Base-by-base conservation (phyloP, 139 green algal genomes). In the Haematococcus lacustris region DNA sequence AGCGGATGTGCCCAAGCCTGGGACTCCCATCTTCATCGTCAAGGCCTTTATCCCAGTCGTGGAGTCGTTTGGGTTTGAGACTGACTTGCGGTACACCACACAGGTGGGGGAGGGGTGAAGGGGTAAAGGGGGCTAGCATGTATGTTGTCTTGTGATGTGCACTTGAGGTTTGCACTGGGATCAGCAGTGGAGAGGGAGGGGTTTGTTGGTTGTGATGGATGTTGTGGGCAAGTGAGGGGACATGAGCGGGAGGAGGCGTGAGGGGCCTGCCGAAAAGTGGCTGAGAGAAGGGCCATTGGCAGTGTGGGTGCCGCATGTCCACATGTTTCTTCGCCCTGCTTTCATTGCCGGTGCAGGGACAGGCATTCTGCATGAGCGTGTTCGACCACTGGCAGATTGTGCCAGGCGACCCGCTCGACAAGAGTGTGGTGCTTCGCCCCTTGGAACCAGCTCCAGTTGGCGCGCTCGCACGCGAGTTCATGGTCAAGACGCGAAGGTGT, bases 61-160 rank as follows among this genome's bases (percentile, higher is more conserved):
- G 1, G 96, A 99, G 86, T 89, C 75, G 66, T 99, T 98, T 73
- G 96, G 96, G 17, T 99, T 99, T 73, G 96, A 99, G 84, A 98
- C 95, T 0, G 96, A 99, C 82, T 78, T 99, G 65, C 81, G 96
- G 30, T 97, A 97, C 76, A 93, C 98, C 84, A 99, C 95, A 50
- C 82, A 87, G 81, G 81, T 82, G 70, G 1, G n/a, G n/a, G n/a
- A n/a, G n/a, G n/a, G n/a, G n/a, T n/a, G n/a, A n/a, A n/a, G n/a
- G n/a, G n/a, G 68, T 39, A 41, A 13, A 34, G 28, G 59, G 25
- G 59, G 59, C 25, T 34, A 35, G 59, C 17, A 66, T 59, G 13
- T 59, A 59, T 59, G 47, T 59, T 13, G 47, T n/a, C 47, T 21
- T 59, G 21, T 59, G n/a, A n/a, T n/a, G n/a, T n/a, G n/a, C n/a